Base-by-base conservation (phyloP, 2,329 filamentous ascomycete species). In the Colletotrichum filicis region DNA sequence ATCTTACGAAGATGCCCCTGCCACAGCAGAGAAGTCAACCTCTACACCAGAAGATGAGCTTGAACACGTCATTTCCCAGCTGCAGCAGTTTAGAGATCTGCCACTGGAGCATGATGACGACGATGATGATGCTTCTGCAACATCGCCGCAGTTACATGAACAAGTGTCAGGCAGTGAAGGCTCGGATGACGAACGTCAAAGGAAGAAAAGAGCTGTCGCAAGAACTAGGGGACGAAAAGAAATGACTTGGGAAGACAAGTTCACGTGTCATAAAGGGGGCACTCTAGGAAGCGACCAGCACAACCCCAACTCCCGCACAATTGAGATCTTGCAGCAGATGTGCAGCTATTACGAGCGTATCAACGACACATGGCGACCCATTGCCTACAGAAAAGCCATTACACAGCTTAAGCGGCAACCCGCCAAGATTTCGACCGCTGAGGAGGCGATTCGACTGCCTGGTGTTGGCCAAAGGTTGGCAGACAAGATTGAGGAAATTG, bases 401-500 rank as follows among this genome's bases (percentile, higher is more conserved):
- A 85, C 87, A n/a, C 93, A 90, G 3, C 86, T 98, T 14, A 90
- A 90, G 57, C 91, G 90, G 60, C 92, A 95, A 74, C 79, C 84
- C 0, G 77, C 76, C 60, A 92, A 91, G 78, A 89, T 98, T 71
- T 85, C 82, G 4, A 95, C 92, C 0, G 91, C 89, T 71, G 87
- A 91, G 61, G 88, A 97, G 80, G 96, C 95, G 0, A 83, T 88
- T 12, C 81, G 83, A 2, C 86, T 98, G 1, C 90, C 91, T 1
- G 89, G 87, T 71, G 91, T 98, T 46, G 95, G 95, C 8, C 78
- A 86, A 12, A 89, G 94, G 1, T 84, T 98, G 1, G 95, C 95
- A 0, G 86, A 89, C 30, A 98, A 98, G 81, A 97, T 98, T 75
- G 94, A 97, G 77, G 96, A 98, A 79, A 97, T 98, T 56, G 94